phyloP scores from a whole-genome alignment of 106 monocot genomes.

The Phalaenopsis aphrodite region DNA sequence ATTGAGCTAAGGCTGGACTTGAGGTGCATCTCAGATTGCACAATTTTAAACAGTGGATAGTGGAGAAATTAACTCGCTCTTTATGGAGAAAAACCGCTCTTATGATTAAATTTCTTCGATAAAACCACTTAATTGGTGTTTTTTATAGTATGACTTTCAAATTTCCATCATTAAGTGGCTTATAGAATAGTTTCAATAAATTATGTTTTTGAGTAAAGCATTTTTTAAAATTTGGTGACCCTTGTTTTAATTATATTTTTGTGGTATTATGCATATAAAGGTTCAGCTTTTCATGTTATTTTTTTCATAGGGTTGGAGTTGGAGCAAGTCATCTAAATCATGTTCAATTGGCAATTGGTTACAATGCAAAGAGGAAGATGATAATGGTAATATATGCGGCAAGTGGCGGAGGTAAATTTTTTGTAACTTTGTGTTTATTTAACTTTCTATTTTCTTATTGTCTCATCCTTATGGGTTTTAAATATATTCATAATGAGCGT shows the following conservation, averaged over 20 bases:
- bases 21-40: no score
- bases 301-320: conserved; percentile 8
- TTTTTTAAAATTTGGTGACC: not conserved
- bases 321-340: conserved; percentile 5
- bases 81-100: no score
- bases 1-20: no score
- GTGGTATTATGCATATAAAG: not conserved
- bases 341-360: conserved; percentile 7
- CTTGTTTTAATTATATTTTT: not conserved
- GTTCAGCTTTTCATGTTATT: not conserved
- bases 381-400: conserved; percentile 8
- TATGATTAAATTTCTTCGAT: no score
- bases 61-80: no score
- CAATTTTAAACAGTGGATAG: no score
- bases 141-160: not conserved
- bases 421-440: conserved; percentile 2
- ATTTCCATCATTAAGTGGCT: not conserved
- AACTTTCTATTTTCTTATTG: not conserved
- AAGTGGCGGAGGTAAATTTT: conserved; percentile 9
- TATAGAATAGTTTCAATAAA: not conserved
- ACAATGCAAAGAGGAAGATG: conserved; percentile 9
- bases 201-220: not conserved
- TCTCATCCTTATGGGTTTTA: not conserved
- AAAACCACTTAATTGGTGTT: not conserved
- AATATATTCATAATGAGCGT: not conserved